phyloP scores from a whole-genome alignment of 2,329 filamentous ascomycete species.

The Claviceps sp. region DNA sequence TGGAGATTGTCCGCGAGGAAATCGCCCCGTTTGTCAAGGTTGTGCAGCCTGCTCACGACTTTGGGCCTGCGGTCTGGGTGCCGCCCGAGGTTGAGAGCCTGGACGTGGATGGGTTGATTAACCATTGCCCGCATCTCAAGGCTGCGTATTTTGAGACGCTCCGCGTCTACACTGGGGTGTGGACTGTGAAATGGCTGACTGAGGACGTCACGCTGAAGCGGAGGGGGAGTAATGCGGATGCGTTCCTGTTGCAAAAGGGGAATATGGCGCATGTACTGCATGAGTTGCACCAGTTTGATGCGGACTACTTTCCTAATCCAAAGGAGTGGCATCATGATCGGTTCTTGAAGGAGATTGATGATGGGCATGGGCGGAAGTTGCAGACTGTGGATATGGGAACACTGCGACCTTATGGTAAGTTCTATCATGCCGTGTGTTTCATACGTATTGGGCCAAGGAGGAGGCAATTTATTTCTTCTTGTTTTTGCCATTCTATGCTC shows the following conservation, averaged over 20 bases:
- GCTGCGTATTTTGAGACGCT: constrained; percentile 27
- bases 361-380: constrained; percentile 13
- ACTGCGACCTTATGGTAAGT: constrained; percentile 21
- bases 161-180: constrained; percentile 23
- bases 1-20: constrained; percentile 25
- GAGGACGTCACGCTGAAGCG: constrained; percentile 20
- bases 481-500: background rate
- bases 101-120: constrained; percentile 23
- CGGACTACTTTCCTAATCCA: constrained; percentile 18
- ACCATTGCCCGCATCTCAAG: constrained; percentile 24
- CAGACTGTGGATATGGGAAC: constrained; percentile 13
- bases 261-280: constrained; percentile 21
- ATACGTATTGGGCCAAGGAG: no score
- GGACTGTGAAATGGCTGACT: constrained; percentile 18
- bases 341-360: constrained; percentile 17
- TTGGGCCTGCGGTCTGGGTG: constrained; percentile 22
- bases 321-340: constrained; percentile 22
- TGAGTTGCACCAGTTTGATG: constrained; percentile 23
- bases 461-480: background rate
- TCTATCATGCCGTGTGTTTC: background rate
- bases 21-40: constrained; percentile 19
- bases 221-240: constrained; percentile 8
- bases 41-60: constrained; percentile 22
- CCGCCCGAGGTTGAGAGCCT: constrained; percentile 20
- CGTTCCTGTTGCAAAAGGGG: constrained; percentile 21